Base-by-base conservation (phyloP, 1,284 basidiomycete genomes). In the Moniliella sp. region DNA sequence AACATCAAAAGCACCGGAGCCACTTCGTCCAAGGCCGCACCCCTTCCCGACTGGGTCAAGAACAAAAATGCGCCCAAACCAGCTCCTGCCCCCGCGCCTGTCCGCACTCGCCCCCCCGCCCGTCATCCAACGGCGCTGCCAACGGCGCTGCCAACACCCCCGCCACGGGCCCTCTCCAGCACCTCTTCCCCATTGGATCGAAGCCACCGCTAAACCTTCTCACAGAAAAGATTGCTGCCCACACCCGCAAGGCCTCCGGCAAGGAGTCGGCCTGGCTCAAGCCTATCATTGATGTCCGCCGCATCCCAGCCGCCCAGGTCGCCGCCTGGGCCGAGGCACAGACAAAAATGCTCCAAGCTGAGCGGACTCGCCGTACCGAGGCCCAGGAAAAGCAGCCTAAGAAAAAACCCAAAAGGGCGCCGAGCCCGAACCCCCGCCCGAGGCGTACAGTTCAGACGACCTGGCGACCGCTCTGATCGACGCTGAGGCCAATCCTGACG, bases 201-300 rank as follows among this genome's bases (percentile, higher is more conserved):
- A 61, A 61, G 46, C 55, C 55, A 13, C 58, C 58, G n/a, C 42
- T 58, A 25, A 50, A 50, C 33, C 42, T 61, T 35, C 46, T 61
- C 19, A 50, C 57, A 31, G 58, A 61, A 38, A 38, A 54, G 16
- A 37, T 53, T 26, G 43, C 52, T 28, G 57, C 55, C 39, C 38
- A 48, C 15, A 46, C 46, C 11, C n/a, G n/a, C n/a, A n/a, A n/a
- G n/a, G n/a, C n/a, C n/a, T n/a, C n/a, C n/a, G n/a, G n/a, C 15
- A 16, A 25, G 21, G 21, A 23, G n/a, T 7, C 7, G n/a, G 50
- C 46, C 3, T 58, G 53, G 50, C 47, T 52, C 27, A 58, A 54
- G 28, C 52, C 55, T 10, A 42, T 50, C 17, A 45, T 55, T 11
- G 40, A 48, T 30, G 46, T 50, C 11, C 36, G 46, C n/a, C 29